Evolutionary conservation across 202 grass and related monocot genomes (phyloP), one percentile per base, ranked within the genome.

Genomic region (Panicum virgatum): DNA sequence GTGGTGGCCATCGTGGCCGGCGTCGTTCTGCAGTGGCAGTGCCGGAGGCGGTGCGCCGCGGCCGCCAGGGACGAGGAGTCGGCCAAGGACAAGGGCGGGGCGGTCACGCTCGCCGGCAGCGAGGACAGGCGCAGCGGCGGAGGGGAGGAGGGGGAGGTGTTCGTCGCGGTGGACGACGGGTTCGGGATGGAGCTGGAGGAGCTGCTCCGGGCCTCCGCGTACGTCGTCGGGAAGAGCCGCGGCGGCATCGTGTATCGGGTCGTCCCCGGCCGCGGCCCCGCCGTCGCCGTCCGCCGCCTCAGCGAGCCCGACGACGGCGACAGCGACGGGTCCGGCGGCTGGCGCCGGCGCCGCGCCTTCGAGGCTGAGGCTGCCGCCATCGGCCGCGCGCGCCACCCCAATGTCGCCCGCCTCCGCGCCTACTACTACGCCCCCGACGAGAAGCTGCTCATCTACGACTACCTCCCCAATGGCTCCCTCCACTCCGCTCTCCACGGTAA

Each of bases 351-450:
- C 40, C 86, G 92, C 46, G 87, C 81, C 5, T 99, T 99, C 69
- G 93, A 99, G 82, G 32, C 91, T 0, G 93, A 99, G 85, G 93
- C 89, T 3, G 80, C 80, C 3, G 80, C 87, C 25, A 94, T 99
- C 23, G 93, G 91, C 58, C 91, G 90, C 58, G 89, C 89, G 3
- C 62, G 79, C 26, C 92, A 98, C 62, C 92, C 90, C 8, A 98
- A 98, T 48, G 90, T 96, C 36, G 89, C 92, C 12, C 80, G 90
- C 63, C 90, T 98, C 54, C 92, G 89, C 42, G 96, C 96, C 2
- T 96, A 98, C 91, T 98, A 98, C 83, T 96, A 92, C 77, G 92
- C 96, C 3, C 90, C 90, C 7, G 96, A 98, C 78, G 92, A 98
- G 89, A 93, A 94, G 84, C 91, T 98, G 12, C 92, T 98, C 68